Evolutionary conservation across 805 yeast genomes (phyloP).

Genomic region (Ogataea paraovalis): DNA sequence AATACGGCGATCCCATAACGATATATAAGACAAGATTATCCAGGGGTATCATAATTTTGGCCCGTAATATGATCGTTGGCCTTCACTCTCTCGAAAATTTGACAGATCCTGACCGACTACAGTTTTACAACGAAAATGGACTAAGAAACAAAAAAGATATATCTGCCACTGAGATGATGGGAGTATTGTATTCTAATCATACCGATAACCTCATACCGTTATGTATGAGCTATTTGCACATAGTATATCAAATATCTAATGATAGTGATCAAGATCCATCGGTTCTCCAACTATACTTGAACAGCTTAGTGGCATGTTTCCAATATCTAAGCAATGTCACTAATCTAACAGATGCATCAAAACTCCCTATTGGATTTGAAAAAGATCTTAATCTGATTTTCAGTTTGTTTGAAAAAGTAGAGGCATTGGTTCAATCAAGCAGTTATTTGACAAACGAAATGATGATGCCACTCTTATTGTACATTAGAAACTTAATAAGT

Average conservation of each 20-base stretch:
- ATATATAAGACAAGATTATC: slow-evolving; percentile 13
- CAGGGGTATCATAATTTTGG: slow-evolving; percentile 21
- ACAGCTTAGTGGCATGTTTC: slow-evolving; percentile 10
- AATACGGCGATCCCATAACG: slow-evolving; percentile 1
- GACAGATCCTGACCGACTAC: slow-evolving; percentile 6
- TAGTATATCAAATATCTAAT: neutral
- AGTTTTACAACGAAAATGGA: slow-evolving; percentile 10
- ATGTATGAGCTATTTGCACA: slow-evolving; percentile 6
- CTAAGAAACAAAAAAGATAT: slow-evolving; percentile 11
- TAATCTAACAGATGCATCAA: slow-evolving; percentile 3
- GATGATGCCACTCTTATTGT: slow-evolving; percentile 9
- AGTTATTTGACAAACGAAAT: neutral
- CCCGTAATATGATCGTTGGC: slow-evolving; percentile 23
- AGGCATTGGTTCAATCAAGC: neutral
- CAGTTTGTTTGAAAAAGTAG: slow-evolving; percentile 3
- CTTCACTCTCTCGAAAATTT: slow-evolving; percentile 8
- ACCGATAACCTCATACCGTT: slow-evolving; percentile 11
- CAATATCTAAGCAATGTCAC: slow-evolving; percentile 18
- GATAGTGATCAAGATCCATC: neutral
- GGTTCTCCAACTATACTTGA: slow-evolving; percentile 4
- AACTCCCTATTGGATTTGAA: slow-evolving; percentile 1
- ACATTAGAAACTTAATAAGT: slow-evolving; percentile 9
- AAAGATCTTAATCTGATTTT: slow-evolving; percentile 6
- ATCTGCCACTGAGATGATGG: slow-evolving; percentile 8
- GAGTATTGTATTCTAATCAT: slow-evolving; percentile 14